These are phyloP conservation scores for Orobanche coerulescens DNA, from an alignment of 257 asterid species.

Conservation along the genomic window DNA sequence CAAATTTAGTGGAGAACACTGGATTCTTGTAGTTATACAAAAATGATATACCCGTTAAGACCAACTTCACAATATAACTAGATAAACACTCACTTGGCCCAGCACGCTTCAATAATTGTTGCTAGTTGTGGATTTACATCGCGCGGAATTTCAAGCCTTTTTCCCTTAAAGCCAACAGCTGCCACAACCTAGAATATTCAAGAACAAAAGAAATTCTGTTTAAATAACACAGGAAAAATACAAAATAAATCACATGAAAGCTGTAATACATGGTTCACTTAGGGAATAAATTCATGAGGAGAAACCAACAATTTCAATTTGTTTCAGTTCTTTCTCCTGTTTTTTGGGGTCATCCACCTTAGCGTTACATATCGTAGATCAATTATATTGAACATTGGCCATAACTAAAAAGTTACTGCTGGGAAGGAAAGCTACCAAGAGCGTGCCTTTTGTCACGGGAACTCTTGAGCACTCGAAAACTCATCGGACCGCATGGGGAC, in stretches of 20 bases:
- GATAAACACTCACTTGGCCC: conserved; percentile 64
- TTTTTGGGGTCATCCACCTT: too few species aligned
- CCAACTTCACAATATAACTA: conserved; percentile 13
- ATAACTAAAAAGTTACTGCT: neutral
- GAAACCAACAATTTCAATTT: too few species aligned
- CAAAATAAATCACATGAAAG: neutral
- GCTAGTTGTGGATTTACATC: conserved; percentile 74
- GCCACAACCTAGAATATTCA: conserved; percentile 68
- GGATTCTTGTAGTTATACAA: neutral
- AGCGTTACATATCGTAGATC: neutral
- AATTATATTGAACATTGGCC: neutral
- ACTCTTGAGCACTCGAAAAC: too few species aligned
- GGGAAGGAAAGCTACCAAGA: neutral
- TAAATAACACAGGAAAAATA: conserved; percentile 10
- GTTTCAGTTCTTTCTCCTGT: too few species aligned
- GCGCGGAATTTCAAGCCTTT: conserved; percentile 72
- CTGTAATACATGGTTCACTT: too few species aligned
- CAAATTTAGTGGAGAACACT: conserved; percentile 5
- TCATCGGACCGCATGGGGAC: too few species aligned
- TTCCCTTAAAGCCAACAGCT: conserved; percentile 81
- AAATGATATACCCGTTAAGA: conserved; percentile 10
- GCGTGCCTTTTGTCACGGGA: too few species aligned
- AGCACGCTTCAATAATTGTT: conserved; percentile 72
- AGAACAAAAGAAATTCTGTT: conserved; percentile 13
- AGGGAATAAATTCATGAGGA: too few species aligned